A percentile compares a stretch with the other conserved stretches of the same genome.
These are phyloP conservation scores for Pyrenochaeta sp. DNA, from an alignment of 2,329 filamentous ascomycete genomes.

Conservation along the genomic window DNA sequence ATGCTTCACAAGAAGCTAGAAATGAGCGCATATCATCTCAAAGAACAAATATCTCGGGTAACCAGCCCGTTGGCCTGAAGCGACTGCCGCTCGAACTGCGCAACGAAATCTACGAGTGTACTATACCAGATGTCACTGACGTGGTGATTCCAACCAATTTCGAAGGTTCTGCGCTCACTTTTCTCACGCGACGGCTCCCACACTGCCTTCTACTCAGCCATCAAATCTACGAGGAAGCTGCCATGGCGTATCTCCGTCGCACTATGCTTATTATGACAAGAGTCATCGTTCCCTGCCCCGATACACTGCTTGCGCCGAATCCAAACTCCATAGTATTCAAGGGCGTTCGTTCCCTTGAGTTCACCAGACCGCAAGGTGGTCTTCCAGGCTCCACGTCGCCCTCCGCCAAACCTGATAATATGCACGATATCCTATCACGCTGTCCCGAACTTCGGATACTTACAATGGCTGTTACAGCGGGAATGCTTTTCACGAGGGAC, in stretches of 20 bases:
- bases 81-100: not conserved
- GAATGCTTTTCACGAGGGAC: not conserved
- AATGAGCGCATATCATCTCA: no score
- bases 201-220: not conserved
- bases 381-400: not conserved
- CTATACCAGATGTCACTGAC: not conserved
- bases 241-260: not conserved
- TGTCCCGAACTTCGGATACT: not conserved
- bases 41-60: no score
- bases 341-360: not conserved
- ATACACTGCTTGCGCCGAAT: not conserved
- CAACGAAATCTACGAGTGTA: not conserved
- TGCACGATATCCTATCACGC: not conserved
- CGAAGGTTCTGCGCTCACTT: not conserved
- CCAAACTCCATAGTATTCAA: not conserved
- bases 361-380: not conserved
- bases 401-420: not conserved
- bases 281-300: not conserved
- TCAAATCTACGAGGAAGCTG: not conserved
- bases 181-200: not conserved
- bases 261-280: not conserved
- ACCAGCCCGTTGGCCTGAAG: not conserved
- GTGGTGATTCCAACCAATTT: not conserved
- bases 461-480: not conserved
- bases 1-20: no score